A percentile compares a stretch with the other conserved stretches of the same genome.
Conservation (phyloP, 192 early-diverging fungal genomes). For the Dissophora ornata region DNA sequence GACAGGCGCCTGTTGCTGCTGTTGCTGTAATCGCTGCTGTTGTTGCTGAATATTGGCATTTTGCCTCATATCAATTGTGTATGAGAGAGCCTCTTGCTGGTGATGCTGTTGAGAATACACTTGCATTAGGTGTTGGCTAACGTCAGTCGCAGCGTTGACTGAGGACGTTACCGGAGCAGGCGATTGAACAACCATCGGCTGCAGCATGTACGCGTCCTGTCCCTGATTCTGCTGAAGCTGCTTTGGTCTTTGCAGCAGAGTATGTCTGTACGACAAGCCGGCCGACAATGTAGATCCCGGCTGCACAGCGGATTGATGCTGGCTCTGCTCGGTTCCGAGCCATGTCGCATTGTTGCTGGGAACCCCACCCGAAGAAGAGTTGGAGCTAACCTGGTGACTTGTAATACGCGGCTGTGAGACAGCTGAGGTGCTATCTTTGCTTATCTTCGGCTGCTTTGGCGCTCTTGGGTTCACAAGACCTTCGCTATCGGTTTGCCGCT, state of each 20-base stretch:
- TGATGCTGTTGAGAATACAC: constrained; percentile 40
- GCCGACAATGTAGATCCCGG: background rate
- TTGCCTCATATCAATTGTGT: constrained; percentile 26
- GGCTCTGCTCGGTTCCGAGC: constrained; percentile 4
- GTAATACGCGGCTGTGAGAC: background rate
- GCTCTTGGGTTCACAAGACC: constrained; percentile 12
- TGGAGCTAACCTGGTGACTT: background rate
- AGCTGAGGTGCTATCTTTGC: background rate
- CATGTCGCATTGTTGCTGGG: background rate
- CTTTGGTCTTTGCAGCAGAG: constrained; percentile 5
- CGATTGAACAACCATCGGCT: constrained; percentile 19
- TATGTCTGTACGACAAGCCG: constrained; percentile 11
- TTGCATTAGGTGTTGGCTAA: constrained; percentile 24
- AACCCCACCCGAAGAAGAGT: background rate
- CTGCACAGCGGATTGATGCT: background rate
- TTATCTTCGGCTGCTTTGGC: constrained; percentile 18
- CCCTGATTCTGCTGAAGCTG: constrained; percentile 10
- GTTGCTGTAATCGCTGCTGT: constrained; percentile 32
- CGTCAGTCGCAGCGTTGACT: background rate
- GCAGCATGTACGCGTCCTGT: constrained; percentile 9
- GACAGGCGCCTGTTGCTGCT: constrained; percentile 23
- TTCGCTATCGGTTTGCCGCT: constrained; percentile 20
- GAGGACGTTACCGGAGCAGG: background rate
- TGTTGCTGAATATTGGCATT: constrained; percentile 38
- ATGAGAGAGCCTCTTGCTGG: constrained; percentile 23